phyloP scores from a whole-genome alignment of 2,329 filamentous ascomycete genomes.

The Penicillium corylophilum region DNA sequence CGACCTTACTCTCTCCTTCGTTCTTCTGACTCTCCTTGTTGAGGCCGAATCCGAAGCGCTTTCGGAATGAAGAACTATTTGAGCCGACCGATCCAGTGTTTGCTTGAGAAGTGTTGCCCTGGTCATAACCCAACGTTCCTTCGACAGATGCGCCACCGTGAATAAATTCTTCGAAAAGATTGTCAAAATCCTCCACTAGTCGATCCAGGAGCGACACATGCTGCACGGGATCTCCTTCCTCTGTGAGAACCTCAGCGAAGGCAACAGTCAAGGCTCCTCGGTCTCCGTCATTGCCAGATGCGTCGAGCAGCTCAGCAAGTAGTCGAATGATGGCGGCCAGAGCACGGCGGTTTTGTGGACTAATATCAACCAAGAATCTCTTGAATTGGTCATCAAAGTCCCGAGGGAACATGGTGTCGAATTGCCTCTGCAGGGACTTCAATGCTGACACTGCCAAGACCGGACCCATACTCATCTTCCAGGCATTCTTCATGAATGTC shows the following conservation, averaged over 20 bases:
- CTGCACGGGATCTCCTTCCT: slow-evolving; percentile 72
- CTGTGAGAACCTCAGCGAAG: slow-evolving; percentile 82
- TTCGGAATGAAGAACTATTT: slow-evolving; percentile 80
- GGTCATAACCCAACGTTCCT: slow-evolving; percentile 51
- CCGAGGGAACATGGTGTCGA: slow-evolving; percentile 42
- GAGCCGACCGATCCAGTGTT: slow-evolving; percentile 76
- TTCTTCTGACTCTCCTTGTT: slow-evolving; percentile 77
- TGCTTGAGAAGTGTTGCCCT: slow-evolving; percentile 59
- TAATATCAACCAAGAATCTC: slow-evolving; percentile 52
- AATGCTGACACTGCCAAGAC: slow-evolving; percentile 72
- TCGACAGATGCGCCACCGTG: slow-evolving; percentile 47
- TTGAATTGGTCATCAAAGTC: slow-evolving; percentile 59
- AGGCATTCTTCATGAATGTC: slow-evolving; percentile 84
- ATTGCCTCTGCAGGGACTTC: slow-evolving; percentile 65
- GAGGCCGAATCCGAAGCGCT: slow-evolving; percentile 79
- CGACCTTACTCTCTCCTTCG: slow-evolving; percentile 65
- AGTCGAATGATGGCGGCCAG: slow-evolving; percentile 82
- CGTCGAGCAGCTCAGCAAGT: slow-evolving; percentile 81
- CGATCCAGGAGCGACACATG: slow-evolving; percentile 88
- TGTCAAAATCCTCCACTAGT: slow-evolving; percentile 83
- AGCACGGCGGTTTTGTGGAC: slow-evolving; percentile 66
- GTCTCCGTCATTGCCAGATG: slow-evolving; percentile 87
- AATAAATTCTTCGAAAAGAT: slow-evolving; percentile 71
- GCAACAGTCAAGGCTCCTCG: slow-evolving; percentile 82
- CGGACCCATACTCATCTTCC: slow-evolving; percentile 83